Percentiles rank a stretch among this genome's conserved stretches.
Conservation (phyloP, 1,284 basidiomycete species). For the Amylostereum chailletii region DNA sequence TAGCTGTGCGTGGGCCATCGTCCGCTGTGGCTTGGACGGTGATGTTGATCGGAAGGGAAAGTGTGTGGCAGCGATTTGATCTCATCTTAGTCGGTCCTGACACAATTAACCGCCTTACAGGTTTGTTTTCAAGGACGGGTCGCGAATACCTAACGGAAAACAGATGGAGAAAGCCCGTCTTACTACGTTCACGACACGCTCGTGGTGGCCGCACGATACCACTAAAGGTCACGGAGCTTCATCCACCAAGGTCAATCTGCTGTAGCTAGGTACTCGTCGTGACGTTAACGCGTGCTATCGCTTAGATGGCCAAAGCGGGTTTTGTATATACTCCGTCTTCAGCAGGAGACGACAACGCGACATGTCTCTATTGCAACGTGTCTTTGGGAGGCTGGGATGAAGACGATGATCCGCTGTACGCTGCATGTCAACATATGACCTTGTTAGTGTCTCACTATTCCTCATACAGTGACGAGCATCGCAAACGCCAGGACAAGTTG, state of each 20-base stretch:
- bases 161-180: constrained; percentile 60
- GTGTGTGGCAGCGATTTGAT: constrained; percentile 28
- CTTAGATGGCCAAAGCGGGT: constrained; percentile 75
- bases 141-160: constrained; percentile 57
- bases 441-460: background rate
- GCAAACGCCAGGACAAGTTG: constrained; percentile 42
- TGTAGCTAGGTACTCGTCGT: background rate
- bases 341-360: constrained; percentile 61
- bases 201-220: constrained; percentile 69
- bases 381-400: constrained; percentile 74
- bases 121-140: constrained; percentile 44
- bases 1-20: constrained; percentile 68
- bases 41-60: constrained; percentile 48
- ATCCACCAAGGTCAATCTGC: constrained; percentile 50
- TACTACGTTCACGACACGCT: constrained; percentile 49
- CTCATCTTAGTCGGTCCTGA: background rate
- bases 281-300: constrained; percentile 7
- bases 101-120: constrained; percentile 23
- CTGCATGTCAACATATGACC: constrained; percentile 10
- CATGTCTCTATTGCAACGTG: constrained; percentile 71
- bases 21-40: constrained; percentile 55
- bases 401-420: constrained; percentile 73
- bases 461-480: constrained; percentile 51
- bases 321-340: constrained; percentile 67
- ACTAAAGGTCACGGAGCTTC: constrained; percentile 57